Evolutionary conservation across 225 moss, liverwort and hornwort species (phyloP).

Genomic region (Physcomitrellopsis africana): DNA sequence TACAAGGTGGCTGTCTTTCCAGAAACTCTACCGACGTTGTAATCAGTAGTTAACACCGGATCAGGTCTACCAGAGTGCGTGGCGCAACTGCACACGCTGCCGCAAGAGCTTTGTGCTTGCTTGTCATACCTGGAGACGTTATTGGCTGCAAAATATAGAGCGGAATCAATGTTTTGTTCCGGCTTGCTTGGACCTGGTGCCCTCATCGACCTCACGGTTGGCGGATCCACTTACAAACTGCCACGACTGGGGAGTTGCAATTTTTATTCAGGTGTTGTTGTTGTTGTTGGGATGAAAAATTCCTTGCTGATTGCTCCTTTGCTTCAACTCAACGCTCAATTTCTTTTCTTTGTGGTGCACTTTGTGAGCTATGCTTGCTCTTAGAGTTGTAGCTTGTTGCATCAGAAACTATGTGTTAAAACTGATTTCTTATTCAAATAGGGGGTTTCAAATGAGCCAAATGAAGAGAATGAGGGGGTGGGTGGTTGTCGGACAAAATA

Average conservation of each 20-base stretch:
- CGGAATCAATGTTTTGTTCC: neutral
- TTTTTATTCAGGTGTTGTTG: neutral
- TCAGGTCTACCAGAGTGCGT: neutral
- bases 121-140: neutral
- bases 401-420: too few relatives aligned
- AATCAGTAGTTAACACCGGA: neutral
- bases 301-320: too few relatives aligned
- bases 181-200: neutral
- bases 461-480: too few relatives aligned
- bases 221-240: neutral
- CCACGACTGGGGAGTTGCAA: conserved; percentile 23
- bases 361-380: too few relatives aligned
- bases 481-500: too few relatives aligned
- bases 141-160: too few relatives aligned
- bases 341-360: too few relatives aligned
- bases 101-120: accelerated
- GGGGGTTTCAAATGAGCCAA: too few relatives aligned
- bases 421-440: too few relatives aligned
- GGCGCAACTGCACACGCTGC: conserved; percentile 9
- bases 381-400: too few relatives aligned
- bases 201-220: neutral
- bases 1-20: neutral
- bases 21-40: neutral
- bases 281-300: too few relatives aligned
- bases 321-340: too few relatives aligned